Base-by-base conservation (phyloP, 2,329 filamentous ascomycete genomes). In the Colletotrichum sublineola region DNA sequence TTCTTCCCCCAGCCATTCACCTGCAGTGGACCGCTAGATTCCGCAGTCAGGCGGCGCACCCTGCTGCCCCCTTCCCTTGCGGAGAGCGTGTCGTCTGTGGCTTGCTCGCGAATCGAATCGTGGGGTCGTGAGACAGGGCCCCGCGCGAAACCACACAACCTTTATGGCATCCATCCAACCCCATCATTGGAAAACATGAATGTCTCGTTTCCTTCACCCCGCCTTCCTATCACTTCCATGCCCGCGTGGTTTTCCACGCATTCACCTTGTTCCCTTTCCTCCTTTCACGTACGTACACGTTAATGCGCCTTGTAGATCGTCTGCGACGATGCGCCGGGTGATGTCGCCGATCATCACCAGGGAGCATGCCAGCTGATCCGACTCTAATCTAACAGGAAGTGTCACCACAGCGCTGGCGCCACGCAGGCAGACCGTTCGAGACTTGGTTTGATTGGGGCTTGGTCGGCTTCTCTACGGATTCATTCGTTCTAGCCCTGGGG, bases 101-200 rank as follows among this genome's bases (percentile, higher is more conserved):
- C 46, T 31, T 20, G 33, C 46, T 53, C 61, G 61, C 46, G 33
- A 31, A 53, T 53, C 50, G 62, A 44, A 72, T 61, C 69, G 69
- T 61, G 60, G 67, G 61, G 66, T 64, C 29, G 66, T 61, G 55
- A 72, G 69, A 72, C 65, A 69, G 60, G 60, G 68, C 69, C 60
- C 64, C 38, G 38, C 44, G 66, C 33, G 31, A 24, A 50, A 11
- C 44, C 20, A 20, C 58, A n/a, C 29, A 57, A 29, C 20, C 33
- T 53, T 3, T 11, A 11, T 20, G 33, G 14, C 5, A 50, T 36
- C 53, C 29, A 2, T 38, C 33, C 42, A 60, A 29, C 18, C 56
- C 56, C 38, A 52, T 31, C n/a, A 29, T 20, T 24, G 33, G 36
- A 57, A 24, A 56, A 42, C 24, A 33, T 20, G 58, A 20, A 46